Base-by-base conservation (phyloP, 495 filamentous ascomycete genomes). In the Daldinia decipiens region DNA sequence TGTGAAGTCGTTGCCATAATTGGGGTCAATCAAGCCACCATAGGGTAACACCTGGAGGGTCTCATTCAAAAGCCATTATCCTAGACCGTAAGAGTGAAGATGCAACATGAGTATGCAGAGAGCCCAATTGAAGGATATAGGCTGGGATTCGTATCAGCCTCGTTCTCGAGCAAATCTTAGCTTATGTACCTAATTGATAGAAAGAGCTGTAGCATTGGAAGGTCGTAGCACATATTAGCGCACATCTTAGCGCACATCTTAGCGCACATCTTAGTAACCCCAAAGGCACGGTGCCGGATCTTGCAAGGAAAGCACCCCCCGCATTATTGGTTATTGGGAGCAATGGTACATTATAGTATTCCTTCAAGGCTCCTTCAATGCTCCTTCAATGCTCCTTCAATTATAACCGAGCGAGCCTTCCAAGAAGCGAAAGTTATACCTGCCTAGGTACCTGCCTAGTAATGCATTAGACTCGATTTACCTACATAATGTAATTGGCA, bases 71-170 rank as follows among this genome's bases (percentile, higher is more conserved):
- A 40, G 55, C 24, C 21, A 13, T 38, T 32, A 34, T 62, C 24
- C 55, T 56, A 36, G 27, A 32, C 36, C 24, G 65, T 29, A 19
- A 50, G 47, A 68, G 54, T 12, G 21, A 40, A 50, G 40, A 62
- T 68, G 70, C 24, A 60, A 68, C 70, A 29, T 57, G 39, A 57
- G 15, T 29, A 64, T 68, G 70, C 60, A 64, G 43, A 64, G 50
- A 26, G 64, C n/a, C 38, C 52, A 72, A 24, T 24, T 24, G 21
- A 24, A 63, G 53, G 34, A 38, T 67, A 66, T 59, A 45, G 36
- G 17, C 19, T 55, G 13, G 38, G 31, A n/a, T 53, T 27, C 17
- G 56, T 56, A 52, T 68, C 65, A 65, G 70, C 70, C 65, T 65
- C 60, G 60, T 40, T 45, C 31, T 62, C 8, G 47, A 54, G 27